These are phyloP conservation scores for Podaxis pistillaris DNA, from an alignment of 768 basidiomycete genomes.

Conservation along the genomic window DNA sequence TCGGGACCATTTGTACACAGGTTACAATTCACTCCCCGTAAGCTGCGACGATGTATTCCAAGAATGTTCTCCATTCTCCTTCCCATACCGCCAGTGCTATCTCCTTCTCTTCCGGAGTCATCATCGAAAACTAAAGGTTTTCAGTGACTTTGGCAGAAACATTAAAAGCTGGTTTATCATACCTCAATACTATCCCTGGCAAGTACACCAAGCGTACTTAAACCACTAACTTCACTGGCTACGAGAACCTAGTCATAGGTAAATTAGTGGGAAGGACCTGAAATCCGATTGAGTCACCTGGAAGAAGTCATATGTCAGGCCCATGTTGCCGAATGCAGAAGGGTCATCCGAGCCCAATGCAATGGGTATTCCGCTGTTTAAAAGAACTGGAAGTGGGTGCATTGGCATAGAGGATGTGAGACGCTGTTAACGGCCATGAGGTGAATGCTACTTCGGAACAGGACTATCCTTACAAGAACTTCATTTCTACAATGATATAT, in stretches of 20 bases:
- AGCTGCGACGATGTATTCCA: slow-evolving; percentile 26
- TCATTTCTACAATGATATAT: slow-evolving; percentile 51
- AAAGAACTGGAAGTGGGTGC: slow-evolving; percentile 69
- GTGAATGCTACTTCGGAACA: neutral
- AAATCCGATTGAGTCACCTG: slow-evolving; percentile 32
- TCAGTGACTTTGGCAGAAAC: neutral
- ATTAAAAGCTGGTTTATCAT: slow-evolving; percentile 3
- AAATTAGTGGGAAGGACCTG: neutral
- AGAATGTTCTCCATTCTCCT: slow-evolving; percentile 43
- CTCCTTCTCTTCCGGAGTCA: slow-evolving; percentile 44
- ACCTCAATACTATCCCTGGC: slow-evolving; percentile 69
- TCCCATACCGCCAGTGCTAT: slow-evolving; percentile 43
- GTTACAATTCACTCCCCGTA: neutral
- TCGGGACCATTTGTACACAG: too few species aligned
- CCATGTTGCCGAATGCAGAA: slow-evolving; percentile 73
- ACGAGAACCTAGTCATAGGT: slow-evolving; percentile 41
- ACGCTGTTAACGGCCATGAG: slow-evolving; percentile 41
- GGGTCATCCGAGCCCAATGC: slow-evolving; percentile 76
- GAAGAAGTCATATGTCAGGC: slow-evolving; percentile 75
- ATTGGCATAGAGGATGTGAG: slow-evolving; percentile 77
- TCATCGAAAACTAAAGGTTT: slow-evolving; percentile 45
- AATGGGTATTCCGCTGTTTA: slow-evolving; percentile 73
- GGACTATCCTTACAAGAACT: slow-evolving; percentile 48
- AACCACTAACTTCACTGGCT: slow-evolving; percentile 63
- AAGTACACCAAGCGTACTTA: slow-evolving; percentile 58